Conservation (phyloP, 1,139 yeast genomes). For the Pichia terricola region DNA sequence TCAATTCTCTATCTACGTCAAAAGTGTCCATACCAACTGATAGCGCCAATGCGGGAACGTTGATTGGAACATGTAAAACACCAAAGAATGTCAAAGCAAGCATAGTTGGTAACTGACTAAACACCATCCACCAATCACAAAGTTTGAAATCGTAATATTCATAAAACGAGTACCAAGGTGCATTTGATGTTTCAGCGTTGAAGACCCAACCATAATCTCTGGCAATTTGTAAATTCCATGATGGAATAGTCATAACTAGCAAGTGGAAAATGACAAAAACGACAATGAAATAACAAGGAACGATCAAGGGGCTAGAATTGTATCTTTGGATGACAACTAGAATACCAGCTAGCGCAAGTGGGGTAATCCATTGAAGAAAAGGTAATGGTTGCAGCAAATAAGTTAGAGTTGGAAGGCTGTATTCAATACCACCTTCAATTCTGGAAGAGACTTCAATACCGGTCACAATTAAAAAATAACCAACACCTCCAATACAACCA, state of each 20-base stretch:
- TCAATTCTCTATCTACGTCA: slow-evolving; percentile 85
- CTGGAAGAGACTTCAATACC: slow-evolving; percentile 87
- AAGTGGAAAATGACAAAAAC: slow-evolving; percentile 66
- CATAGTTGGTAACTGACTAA: slow-evolving; percentile 81
- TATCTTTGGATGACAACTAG: slow-evolving; percentile 55
- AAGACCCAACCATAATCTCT: slow-evolving; percentile 82
- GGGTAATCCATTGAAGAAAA: slow-evolving; percentile 63
- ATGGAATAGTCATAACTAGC: slow-evolving; percentile 54
- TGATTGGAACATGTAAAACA: slow-evolving; percentile 89
- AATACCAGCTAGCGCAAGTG: slow-evolving; percentile 51
- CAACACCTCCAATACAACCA: slow-evolving; percentile 98
- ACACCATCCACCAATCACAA: slow-evolving; percentile 66
- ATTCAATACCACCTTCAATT: slow-evolving; percentile 61
- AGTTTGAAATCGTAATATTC: slow-evolving; percentile 54
- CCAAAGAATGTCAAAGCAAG: slow-evolving; percentile 93
- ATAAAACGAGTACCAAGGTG: slow-evolving; percentile 88
- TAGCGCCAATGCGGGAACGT: slow-evolving; percentile 93
- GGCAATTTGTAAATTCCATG: slow-evolving; percentile 49
- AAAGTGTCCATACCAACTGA: slow-evolving; percentile 78
- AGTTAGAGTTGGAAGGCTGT: slow-evolving; percentile 46
- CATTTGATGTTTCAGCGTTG: slow-evolving; percentile 48
- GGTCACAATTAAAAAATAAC: slow-evolving; percentile 80
- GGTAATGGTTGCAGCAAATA: slow-evolving; percentile 32
- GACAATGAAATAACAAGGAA: slow-evolving; percentile 70
- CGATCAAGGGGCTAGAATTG: slow-evolving; percentile 63